phyloP scores from a whole-genome alignment of 352 stramenopile species.

The Pythium volutum region DNA sequence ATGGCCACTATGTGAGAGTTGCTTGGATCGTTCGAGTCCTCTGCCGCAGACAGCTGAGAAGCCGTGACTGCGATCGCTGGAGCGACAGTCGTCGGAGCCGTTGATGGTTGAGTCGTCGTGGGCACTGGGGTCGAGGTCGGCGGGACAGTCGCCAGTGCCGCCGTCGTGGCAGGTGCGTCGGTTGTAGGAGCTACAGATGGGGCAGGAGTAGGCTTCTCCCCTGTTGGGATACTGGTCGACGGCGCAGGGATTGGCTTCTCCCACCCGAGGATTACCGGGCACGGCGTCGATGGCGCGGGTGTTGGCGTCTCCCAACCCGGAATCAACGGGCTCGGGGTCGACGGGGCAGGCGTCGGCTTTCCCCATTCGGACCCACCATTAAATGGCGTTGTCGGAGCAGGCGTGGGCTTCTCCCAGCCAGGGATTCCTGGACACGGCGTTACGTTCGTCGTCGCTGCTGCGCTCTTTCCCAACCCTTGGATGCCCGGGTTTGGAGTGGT shows the following conservation, averaged over 20 bases:
- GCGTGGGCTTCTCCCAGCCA: slow-evolving; percentile 11
- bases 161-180: background rate
- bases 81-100: slow-evolving; percentile 4
- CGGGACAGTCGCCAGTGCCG: background rate
- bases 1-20: slow-evolving; percentile 13
- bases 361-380: slow-evolving; percentile 18
- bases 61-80: slow-evolving; percentile 1
- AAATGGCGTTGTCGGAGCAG: slow-evolving; percentile 1
- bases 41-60: slow-evolving; percentile 1
- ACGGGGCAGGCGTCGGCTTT: slow-evolving; percentile 21
- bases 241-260: slow-evolving; percentile 29
- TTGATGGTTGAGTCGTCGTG: background rate
- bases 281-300: slow-evolving; percentile 12
- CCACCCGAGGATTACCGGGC: slow-evolving; percentile 28
- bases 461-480: slow-evolving; percentile 21
- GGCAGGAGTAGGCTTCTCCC: slow-evolving; percentile 27
- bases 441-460: slow-evolving; percentile 6
- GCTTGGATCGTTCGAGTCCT: background rate
- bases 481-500: slow-evolving; percentile 20
- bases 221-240: slow-evolving; percentile 28
- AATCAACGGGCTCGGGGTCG: slow-evolving; percentile 27
- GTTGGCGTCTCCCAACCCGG: slow-evolving; percentile 30
- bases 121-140: background rate
- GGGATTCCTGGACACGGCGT: slow-evolving; percentile 34
- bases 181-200: slow-evolving; percentile 5